These are phyloP conservation scores for Amanita phalloides DNA, from an alignment of 768 basidiomycete genomes.

Conservation along the genomic window DNA sequence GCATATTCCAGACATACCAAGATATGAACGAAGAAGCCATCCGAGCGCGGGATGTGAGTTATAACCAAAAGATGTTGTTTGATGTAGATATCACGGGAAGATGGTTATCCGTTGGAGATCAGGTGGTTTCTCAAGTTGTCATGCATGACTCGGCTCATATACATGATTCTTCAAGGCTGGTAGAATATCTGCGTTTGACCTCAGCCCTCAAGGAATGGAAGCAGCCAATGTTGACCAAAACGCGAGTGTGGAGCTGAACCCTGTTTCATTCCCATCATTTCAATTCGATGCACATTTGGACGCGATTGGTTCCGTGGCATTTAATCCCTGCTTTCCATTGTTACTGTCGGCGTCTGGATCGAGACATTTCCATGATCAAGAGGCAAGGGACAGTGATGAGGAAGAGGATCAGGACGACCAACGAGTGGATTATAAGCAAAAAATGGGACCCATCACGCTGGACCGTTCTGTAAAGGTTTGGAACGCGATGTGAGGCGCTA, in stretches of 20 bases:
- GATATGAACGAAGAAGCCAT: conserved; percentile 36
- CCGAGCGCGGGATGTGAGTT: neutral
- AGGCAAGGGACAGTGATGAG: conserved; percentile 12
- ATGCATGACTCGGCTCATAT: neutral
- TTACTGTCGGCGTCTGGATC: conserved; percentile 70
- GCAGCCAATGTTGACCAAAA: neutral
- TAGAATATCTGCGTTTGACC: conserved; percentile 41
- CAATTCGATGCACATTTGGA: conserved; percentile 56
- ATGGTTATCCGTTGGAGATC: conserved; percentile 56
- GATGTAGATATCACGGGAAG: conserved; percentile 63
- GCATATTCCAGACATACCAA: conserved; percentile 19
- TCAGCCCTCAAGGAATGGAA: conserved; percentile 6
- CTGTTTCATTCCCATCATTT: conserved; percentile 16
- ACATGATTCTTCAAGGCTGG: conserved; percentile 34
- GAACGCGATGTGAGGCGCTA: conserved; percentile 4
- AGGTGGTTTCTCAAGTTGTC: conserved; percentile 31
- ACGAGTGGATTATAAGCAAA: neutral
- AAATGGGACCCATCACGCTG: conserved; percentile 13
- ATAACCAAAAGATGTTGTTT: conserved; percentile 59
- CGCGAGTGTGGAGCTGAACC: neutral
- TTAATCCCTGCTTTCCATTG: conserved; percentile 53
- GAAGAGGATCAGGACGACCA: neutral
- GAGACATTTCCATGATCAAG: conserved; percentile 42
- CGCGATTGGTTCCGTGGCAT: conserved; percentile 59
- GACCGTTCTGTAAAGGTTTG: conserved; percentile 25